Evolutionary conservation across 495 filamentous ascomycete species (phyloP).

Genomic region (Lasiosphaeria hispida): DNA sequence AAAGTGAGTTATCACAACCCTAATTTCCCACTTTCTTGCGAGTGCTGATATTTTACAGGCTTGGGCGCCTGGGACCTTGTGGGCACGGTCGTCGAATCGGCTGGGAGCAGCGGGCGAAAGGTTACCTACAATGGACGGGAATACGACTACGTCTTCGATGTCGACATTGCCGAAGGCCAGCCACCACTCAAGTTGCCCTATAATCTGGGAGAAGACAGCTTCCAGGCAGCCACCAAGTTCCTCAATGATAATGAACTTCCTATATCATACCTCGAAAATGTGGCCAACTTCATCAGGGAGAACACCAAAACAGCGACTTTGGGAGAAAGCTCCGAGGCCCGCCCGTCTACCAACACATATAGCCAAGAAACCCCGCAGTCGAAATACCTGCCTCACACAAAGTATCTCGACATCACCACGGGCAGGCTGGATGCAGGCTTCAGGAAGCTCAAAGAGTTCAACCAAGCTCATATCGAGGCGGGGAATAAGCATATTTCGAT

Average conservation of each 20-base stretch:
- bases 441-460: conserved; percentile 27
- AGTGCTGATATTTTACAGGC: conserved; percentile 25
- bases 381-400: conserved; percentile 73
- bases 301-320: conserved; percentile 86
- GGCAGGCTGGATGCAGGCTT: conserved; percentile 37
- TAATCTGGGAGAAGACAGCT: conserved; percentile 89
- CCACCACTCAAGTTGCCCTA: conserved; percentile 92
- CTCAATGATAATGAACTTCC: conserved; percentile 88
- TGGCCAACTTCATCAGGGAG: conserved; percentile 86
- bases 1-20: conserved; percentile 27
- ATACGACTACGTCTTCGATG: conserved; percentile 97
- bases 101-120: conserved; percentile 72
- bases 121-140: conserved; percentile 78
- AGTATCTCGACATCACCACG: conserved; percentile 69
- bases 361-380: conserved; percentile 56
- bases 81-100: conserved; percentile 89
- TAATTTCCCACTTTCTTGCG: not conserved
- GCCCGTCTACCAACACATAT: conserved; percentile 61
- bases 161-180: conserved; percentile 94
- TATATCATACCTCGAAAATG: conserved; percentile 85
- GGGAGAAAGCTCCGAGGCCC: conserved; percentile 50
- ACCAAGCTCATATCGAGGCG: conserved; percentile 38
- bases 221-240: conserved; percentile 88
- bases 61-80: conserved; percentile 73
- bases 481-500: conserved; percentile 72